A percentile compares a stretch with the other conserved stretches of the same genome.
phyloP scores from a whole-genome alignment of 768 basidiomycete species.

The Epithele typhae region DNA sequence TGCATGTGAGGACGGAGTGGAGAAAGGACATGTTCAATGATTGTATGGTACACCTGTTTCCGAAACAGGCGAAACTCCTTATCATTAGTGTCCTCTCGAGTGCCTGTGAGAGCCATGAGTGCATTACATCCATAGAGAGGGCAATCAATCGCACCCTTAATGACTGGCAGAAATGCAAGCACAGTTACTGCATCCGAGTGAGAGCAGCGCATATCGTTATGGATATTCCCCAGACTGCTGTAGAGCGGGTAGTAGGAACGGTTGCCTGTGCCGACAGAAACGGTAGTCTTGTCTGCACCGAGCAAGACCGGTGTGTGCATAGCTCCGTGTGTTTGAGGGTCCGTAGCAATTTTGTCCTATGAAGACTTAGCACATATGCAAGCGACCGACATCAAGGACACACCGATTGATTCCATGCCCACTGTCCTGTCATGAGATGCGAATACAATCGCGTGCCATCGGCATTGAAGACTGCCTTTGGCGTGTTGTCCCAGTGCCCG shows the following conservation, averaged over 20 bases:
- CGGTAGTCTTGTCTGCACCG: constrained; percentile 26
- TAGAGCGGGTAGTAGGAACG: constrained; percentile 27
- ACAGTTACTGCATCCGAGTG: constrained; percentile 16
- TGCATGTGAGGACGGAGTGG: constrained; percentile 14
- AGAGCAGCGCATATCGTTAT: constrained; percentile 18
- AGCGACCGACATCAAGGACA: neutral
- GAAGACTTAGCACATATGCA: neutral
- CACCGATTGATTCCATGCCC: constrained; percentile 24
- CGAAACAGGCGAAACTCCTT: constrained; percentile 10
- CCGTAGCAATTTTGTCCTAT: constrained; percentile 3
- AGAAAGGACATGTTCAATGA: constrained; percentile 4
- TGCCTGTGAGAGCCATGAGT: neutral
- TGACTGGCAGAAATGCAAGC: constrained; percentile 25
- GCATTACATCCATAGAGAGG: neutral
- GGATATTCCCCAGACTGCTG: constrained; percentile 18
- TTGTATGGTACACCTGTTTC: constrained; percentile 11
- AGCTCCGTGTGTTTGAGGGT: constrained; percentile 8
- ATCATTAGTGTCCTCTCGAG: constrained; percentile 2
- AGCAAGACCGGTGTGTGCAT: constrained; percentile 22
- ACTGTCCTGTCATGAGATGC: constrained; percentile 25
- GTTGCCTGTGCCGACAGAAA: constrained; percentile 21
- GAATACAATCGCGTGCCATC: constrained; percentile 6
- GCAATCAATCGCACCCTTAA: constrained; percentile 23
- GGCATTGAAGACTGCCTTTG: constrained; percentile 12
- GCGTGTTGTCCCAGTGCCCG: constrained; percentile 17